Percentiles rank a stretch among this genome's conserved stretches.
Conservation (phyloP, 352 stramenopile genomes). For the Pythium graminicola region DNA sequence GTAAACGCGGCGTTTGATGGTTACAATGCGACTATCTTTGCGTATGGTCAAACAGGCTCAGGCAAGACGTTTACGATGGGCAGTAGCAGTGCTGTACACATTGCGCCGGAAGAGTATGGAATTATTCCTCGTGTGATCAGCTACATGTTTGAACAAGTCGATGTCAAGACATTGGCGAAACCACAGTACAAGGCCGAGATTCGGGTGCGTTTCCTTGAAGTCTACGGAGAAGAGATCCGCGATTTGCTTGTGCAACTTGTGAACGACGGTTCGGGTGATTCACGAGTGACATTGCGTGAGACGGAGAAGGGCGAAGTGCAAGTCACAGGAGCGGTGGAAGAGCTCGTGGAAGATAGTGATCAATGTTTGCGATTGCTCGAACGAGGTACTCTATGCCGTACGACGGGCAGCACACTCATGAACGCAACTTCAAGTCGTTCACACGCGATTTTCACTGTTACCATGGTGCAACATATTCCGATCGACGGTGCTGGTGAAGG, state of each 20-base stretch:
- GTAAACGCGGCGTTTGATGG: constrained; percentile 79
- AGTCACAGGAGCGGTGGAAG: constrained; percentile 72
- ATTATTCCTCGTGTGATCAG: constrained; percentile 84
- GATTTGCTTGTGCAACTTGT: constrained; percentile 82
- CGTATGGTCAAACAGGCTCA: constrained; percentile 82
- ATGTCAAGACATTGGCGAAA: constrained; percentile 46
- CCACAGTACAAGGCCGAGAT: constrained; percentile 58
- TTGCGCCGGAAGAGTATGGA: constrained; percentile 72
- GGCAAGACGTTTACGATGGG: constrained; percentile 89
- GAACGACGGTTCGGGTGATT: constrained; percentile 55
- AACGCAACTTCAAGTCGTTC: constrained; percentile 89
- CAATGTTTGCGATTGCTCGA: constrained; percentile 81
- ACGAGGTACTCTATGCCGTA: constrained; percentile 75
- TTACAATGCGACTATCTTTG: constrained; percentile 89
- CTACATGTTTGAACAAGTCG: constrained; percentile 80
- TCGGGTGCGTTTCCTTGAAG: constrained; percentile 87
- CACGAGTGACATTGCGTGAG: constrained; percentile 75
- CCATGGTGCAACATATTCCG: constrained; percentile 73
- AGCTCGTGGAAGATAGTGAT: constrained; percentile 55
- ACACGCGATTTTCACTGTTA: constrained; percentile 89
- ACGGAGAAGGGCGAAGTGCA: constrained; percentile 72
- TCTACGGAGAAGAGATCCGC: constrained; percentile 89
- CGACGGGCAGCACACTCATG: constrained; percentile 87
- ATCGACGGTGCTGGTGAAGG: constrained; percentile 37
- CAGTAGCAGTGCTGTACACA: constrained; percentile 75